These are phyloP conservation scores for Diplodia corticola DNA, from an alignment of 2,329 filamentous ascomycete genomes.

Conservation along the genomic window DNA sequence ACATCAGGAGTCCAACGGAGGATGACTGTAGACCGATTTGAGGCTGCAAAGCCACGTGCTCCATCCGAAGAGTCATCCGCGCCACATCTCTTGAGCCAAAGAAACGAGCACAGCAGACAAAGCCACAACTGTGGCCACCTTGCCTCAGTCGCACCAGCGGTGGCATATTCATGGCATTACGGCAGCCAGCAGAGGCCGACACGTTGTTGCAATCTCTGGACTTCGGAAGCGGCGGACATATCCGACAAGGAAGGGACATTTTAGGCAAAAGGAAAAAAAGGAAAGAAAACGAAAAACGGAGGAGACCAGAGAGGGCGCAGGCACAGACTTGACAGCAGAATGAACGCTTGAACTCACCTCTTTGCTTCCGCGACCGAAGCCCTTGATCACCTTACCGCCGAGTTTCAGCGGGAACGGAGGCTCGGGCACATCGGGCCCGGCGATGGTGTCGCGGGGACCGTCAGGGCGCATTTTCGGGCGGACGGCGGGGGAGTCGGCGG, in stretches of 20 bases:
- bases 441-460: slow-evolving; percentile 64
- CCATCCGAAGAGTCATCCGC: background rate
- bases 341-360: slow-evolving; percentile 59
- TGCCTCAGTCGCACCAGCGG: background rate
- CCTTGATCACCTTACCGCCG: slow-evolving; percentile 84
- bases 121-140: background rate
- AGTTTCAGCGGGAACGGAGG: slow-evolving; percentile 80
- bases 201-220: background rate
- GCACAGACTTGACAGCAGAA: no score
- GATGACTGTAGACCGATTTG: background rate
- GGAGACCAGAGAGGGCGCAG: no score
- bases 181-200: background rate
- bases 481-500: background rate
- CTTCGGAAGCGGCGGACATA: background rate
- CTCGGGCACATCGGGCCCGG: slow-evolving; percentile 75
- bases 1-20: background rate
- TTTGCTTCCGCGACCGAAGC: slow-evolving; percentile 91
- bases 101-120: background rate
- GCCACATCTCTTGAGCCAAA: background rate
- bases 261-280: background rate
- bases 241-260: background rate
- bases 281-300: background rate
- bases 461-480: slow-evolving; percentile 37
- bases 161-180: background rate
- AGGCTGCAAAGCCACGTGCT: background rate